phyloP scores from a whole-genome alignment of 1,139 yeast genomes.

The Yamadazyma kanchanaburiensis region DNA sequence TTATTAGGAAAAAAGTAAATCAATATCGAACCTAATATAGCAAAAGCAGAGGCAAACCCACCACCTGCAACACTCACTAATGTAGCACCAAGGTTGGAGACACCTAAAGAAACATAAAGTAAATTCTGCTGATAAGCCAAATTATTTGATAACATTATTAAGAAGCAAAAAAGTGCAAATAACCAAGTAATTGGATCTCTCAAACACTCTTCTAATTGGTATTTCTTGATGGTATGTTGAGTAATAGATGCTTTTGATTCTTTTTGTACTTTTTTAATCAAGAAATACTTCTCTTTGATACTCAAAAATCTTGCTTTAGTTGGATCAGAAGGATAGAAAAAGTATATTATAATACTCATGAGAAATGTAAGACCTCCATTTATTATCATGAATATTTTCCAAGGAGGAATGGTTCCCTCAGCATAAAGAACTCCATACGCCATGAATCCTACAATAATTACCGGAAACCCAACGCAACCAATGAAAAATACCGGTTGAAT shows the following conservation, averaged over 20 bases:
- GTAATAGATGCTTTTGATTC: slow-evolving; percentile 14
- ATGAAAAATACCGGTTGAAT: no score
- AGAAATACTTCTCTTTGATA: slow-evolving; percentile 31
- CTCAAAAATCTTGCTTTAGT: slow-evolving; percentile 34
- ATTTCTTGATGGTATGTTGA: slow-evolving; percentile 16
- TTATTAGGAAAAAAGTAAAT: slow-evolving; percentile 15
- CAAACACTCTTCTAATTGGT: slow-evolving; percentile 21
- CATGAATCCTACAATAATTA: no score
- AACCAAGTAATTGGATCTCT: slow-evolving; percentile 26
- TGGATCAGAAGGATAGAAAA: slow-evolving; percentile 39
- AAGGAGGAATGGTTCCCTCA: no score
- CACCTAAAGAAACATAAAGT: slow-evolving; percentile 28
- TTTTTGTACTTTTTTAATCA: slow-evolving; percentile 21
- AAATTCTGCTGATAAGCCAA: slow-evolving; percentile 11
- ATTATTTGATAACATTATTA: background rate
- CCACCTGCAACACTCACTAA: slow-evolving; percentile 27
- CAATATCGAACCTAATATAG: slow-evolving; percentile 23
- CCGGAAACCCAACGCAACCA: no score
- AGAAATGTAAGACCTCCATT: slow-evolving; percentile 38
- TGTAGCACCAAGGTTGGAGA: slow-evolving; percentile 24
- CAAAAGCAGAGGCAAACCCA: slow-evolving; percentile 27
- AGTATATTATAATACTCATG: slow-evolving; percentile 1
- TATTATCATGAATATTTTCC: slow-evolving; percentile 28
- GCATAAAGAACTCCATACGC: no score
- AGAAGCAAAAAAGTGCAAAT: slow-evolving; percentile 17